These are phyloP conservation scores for Pseudogymnoascus sp. DNA, from an alignment of 2,329 filamentous ascomycete genomes.

Conservation along the genomic window DNA sequence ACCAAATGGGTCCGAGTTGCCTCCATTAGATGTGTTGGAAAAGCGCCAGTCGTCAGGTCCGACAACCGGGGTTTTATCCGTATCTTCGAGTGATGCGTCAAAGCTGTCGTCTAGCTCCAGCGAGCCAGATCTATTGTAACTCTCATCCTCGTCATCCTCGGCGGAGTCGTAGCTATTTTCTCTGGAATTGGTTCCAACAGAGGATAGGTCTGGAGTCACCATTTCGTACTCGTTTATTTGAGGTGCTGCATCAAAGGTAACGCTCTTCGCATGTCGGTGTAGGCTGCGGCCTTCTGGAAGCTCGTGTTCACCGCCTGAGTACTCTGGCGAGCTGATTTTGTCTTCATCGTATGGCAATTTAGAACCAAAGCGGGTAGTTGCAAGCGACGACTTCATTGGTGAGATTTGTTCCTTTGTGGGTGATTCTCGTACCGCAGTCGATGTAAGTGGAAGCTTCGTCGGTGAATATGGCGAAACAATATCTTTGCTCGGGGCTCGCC, in stretches of 20 bases:
- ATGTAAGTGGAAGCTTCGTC: constrained; percentile 32
- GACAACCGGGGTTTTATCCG: constrained; percentile 96
- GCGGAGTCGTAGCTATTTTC: constrained; percentile 89
- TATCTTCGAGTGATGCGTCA: constrained; percentile 89
- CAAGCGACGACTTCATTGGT: constrained; percentile 83
- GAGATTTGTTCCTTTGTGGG: constrained; percentile 66
- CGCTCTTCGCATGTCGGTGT: constrained; percentile 86
- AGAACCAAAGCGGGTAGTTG: constrained; percentile 55
- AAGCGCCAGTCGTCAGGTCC: constrained; percentile 93
- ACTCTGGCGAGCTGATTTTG: constrained; percentile 58
- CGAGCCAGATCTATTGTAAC: constrained; percentile 41
- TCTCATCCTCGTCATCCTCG: constrained; percentile 61
- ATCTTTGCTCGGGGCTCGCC: constrained; percentile 50
- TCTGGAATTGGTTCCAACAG: constrained; percentile 77
- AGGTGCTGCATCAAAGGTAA: constrained; percentile 90
- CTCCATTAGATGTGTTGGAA: constrained; percentile 41
- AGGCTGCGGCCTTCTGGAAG: constrained; percentile 58
- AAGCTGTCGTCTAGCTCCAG: constrained; percentile 72
- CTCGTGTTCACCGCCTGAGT: constrained; percentile 50
- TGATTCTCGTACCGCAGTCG: constrained; percentile 25
- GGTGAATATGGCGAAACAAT: constrained; percentile 48
- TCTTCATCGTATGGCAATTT: constrained; percentile 57
- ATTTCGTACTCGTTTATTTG: constrained; percentile 98
- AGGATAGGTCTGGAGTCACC: constrained; percentile 93
- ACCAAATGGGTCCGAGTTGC: constrained; percentile 14